Evolutionary conservation across 176 grass and related monocot species (phyloP), one percentile per base, ranked within the genome.

Genomic region (Aegilops longissima): DNA sequence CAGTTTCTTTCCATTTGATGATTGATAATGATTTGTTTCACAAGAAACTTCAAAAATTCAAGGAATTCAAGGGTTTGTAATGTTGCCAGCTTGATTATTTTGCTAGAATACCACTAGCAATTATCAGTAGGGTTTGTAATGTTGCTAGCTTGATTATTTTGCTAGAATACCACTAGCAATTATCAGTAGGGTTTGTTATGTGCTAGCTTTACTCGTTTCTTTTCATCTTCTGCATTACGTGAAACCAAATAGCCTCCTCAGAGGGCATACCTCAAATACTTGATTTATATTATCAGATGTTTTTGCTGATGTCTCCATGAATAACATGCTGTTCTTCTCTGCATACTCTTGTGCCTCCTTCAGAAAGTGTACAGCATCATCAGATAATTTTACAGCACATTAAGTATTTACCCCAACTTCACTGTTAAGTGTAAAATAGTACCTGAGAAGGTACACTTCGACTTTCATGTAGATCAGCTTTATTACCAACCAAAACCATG

Each of bases 271-370:
- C 97, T 94, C 97, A 90, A 99, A 99, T 9, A 96, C 83, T 91
- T 94, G 94, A 63, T 94, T 96, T 88, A 99, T 96, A 77, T 99
- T 99, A 77, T 99, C 85, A 85, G 92, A 90, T 42, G 92, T 99
- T 87, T 99, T 99, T 40, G 97, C 94, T 83, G 97, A 99, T 4
- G 97, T 99, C 92, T 98, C 97, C 31, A 98, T 91, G 70, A 98
- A 98, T 87, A 94, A 87, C 97, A 96, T 96, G 66, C 86, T 85
- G 81, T 99, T 99, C 85, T 91, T 93, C 56, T 99, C 92, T 16
- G 97, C 94, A 63, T 99, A 99, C 29, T 99, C 97, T 69, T 84
- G 83, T 64, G 94, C 92, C 27, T 93, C 97, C 97, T 96, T 85
- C 69, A 80, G 73, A 85, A 91, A 78, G 47, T 16, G 62, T 36